Conservation (phyloP, 805 yeast species). For the Yarrowia sp. region DNA sequence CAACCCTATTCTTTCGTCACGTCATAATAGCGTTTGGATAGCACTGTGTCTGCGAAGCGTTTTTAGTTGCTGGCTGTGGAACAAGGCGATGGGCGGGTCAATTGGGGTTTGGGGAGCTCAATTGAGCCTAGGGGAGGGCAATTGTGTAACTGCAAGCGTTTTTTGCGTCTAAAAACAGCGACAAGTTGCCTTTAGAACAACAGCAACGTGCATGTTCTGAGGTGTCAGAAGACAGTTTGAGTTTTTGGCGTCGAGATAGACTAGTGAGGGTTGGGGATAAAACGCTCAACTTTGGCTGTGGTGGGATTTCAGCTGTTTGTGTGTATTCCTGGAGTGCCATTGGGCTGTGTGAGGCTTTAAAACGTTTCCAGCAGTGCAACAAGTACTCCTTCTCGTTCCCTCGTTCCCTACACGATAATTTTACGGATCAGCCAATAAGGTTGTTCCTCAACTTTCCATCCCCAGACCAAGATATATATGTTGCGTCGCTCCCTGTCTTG, state of each 20-base stretch:
- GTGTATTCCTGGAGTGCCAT: neutral
- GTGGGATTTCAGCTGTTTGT: no score
- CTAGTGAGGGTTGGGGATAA: no score
- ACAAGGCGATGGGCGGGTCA: neutral
- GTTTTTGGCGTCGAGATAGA: no score
- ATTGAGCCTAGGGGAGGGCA: no score
- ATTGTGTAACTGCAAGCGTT: no score
- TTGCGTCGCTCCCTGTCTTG: neutral
- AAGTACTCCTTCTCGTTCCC: neutral
- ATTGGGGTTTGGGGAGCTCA: neutral
- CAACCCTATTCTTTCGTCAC: conserved; percentile 15
- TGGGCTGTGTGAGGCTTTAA: neutral
- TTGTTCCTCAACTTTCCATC: conserved; percentile 12
- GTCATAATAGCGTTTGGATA: conserved; percentile 4
- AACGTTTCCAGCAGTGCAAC: neutral
- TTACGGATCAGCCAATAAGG: conserved; percentile 11
- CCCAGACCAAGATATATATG: no score
- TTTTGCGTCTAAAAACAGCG: no score
- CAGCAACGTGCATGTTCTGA: no score
- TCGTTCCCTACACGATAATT: neutral
- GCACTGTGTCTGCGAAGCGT: neutral
- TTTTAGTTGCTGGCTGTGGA: neutral
- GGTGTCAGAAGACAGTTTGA: no score
- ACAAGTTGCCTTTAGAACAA: no score
- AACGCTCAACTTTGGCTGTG: no score